phyloP scores from a whole-genome alignment of 306 rosid species.

The Cyamopsis tetragonoloba region DNA sequence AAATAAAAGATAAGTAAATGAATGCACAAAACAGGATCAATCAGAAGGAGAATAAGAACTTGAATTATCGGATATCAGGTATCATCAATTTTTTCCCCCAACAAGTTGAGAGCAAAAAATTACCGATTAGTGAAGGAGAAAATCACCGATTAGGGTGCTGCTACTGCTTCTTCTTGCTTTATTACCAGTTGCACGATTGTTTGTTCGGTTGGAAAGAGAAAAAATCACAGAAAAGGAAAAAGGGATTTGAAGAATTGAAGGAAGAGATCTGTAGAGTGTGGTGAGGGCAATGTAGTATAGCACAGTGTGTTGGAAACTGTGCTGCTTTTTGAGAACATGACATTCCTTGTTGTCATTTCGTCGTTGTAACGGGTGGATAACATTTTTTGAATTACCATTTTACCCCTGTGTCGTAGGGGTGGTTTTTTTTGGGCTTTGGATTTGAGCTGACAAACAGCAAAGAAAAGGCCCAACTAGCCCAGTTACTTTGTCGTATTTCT shows the following conservation, averaged over 20 bases:
- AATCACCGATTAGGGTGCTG: background rate
- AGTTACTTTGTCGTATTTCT: too few relatives aligned
- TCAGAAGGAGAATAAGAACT: background rate
- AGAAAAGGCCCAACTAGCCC: too few relatives aligned
- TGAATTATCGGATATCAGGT: background rate
- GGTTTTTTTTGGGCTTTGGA: too few relatives aligned
- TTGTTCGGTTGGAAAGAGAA: background rate
- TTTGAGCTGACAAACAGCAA: too few relatives aligned
- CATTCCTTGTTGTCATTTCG: background rate
- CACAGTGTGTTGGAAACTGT: background rate
- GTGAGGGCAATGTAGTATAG: too few relatives aligned
- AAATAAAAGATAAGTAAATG: background rate
- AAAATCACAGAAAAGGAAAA: background rate
- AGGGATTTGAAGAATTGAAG: background rate
- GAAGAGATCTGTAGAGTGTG: too few relatives aligned
- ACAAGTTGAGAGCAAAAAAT: background rate
- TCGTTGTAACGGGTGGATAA: background rate
- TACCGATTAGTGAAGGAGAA: conserved; percentile 30
- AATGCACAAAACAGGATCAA: background rate
- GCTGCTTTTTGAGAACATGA: conserved; percentile 15
- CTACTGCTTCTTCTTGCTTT: background rate
- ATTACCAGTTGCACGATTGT: background rate
- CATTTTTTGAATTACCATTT: background rate
- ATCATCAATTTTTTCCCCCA: background rate
- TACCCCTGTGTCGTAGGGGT: background rate